Evolutionary conservation across 2,329 filamentous ascomycete species (phyloP).

Genomic region (Ceratocystis huliohia): DNA sequence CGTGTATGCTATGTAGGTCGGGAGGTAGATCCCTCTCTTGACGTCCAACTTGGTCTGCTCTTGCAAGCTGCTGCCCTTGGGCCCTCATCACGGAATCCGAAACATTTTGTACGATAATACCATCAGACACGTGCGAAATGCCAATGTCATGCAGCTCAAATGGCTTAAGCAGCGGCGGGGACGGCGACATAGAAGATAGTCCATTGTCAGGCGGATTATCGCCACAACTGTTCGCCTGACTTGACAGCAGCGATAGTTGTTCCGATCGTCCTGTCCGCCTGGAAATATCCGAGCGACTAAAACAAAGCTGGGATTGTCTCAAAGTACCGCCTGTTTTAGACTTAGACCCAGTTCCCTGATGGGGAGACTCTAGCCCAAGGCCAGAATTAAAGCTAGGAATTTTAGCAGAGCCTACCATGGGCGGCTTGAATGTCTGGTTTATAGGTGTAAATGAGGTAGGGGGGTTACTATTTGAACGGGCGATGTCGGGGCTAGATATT

Average conservation of each 20-base stretch:
- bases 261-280: neutral
- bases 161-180: neutral
- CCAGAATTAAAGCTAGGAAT: neutral
- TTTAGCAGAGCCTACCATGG: neutral
- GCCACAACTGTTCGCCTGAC: neutral
- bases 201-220: neutral
- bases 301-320: slow-evolving; percentile 5
- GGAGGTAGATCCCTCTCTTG: neutral
- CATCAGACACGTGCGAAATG: neutral
- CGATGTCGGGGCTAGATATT: neutral
- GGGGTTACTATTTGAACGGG: neutral
- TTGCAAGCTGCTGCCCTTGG: neutral
- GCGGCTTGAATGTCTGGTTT: neutral
- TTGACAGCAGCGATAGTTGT: neutral
- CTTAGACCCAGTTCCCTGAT: neutral
- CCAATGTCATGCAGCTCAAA: neutral
- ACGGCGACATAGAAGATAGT: neutral
- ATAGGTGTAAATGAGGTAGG: neutral
- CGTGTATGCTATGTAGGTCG: neutral
- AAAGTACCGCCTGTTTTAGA: neutral
- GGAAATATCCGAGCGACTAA: neutral
- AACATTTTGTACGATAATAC: neutral
- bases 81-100: neutral
- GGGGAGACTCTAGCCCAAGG: neutral
- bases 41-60: neutral